Base-by-base conservation (phyloP, 192 early-diverging fungal species). In the Fimicolochytrium jonesii region DNA sequence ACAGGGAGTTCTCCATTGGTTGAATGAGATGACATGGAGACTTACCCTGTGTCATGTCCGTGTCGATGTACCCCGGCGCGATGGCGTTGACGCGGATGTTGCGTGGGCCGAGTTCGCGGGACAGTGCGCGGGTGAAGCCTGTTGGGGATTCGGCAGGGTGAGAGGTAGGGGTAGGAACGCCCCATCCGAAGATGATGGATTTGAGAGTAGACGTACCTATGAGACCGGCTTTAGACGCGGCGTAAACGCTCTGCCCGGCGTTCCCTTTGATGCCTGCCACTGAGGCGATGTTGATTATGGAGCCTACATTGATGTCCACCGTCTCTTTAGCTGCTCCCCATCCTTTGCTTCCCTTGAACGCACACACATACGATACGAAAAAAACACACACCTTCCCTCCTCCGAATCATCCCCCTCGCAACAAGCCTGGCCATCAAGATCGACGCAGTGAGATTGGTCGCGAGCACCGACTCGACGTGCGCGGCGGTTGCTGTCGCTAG, bases 61-160 rank as follows among this genome's bases (percentile, higher is more conserved):
- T 94, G 6, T 83, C 82, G 37, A 93, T 89, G 64, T 87, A 94
- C 36, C 93, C 93, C 34, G 93, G 93, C 9, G 90, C 87, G 68
- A 95, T 82, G 4, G 80, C 78, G 76, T 92, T 93, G 6, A 89
- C 92, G 20, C 89, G 71, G 13, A 95, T 77, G 13, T 81, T 78
- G 1, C 74, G 66, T 11, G 83, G 78, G 1, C 86, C 92, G 2
- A 92, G 64, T 61, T 95, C 93, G 64, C 81, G 86, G 6, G 93
- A 89, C 18, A 93, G 70, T 4, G 90, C 80, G 52, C 90, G 87
- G 20, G 92, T 89, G 64, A 91, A 92, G 23, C 90, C 87, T 88
- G 46, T 34, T 4, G 23, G 17, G n/a, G n/a, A n/a, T n/a, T n/a
- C n/a, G n/a, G n/a, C n/a, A n/a, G n/a, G n/a, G n/a, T 56, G 4